Evolutionary conservation across 495 filamentous ascomycete genomes (phyloP), one percentile per base, ranked within the genome.

Genomic region (Neurospora sp.): DNA sequence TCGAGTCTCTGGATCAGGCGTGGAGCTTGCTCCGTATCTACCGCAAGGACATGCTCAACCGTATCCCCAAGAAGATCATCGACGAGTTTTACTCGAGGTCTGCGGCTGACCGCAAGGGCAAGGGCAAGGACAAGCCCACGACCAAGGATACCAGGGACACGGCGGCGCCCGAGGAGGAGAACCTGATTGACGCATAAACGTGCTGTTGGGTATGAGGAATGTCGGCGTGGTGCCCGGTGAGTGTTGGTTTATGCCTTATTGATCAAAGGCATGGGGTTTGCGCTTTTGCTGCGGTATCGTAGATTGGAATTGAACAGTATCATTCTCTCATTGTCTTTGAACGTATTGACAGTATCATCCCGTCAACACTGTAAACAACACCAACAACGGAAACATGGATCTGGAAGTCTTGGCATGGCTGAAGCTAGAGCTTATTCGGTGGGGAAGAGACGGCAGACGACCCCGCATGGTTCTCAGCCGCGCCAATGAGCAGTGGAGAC

Each of bases 1-100:
- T 86, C 81, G 96, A 99, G 82, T 94, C 92, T 39, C 87, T 99
- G 68, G 96, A 99, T 79, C 89, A 94, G 76, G 96, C 96, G 74
- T 99, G 96, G 96, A 93, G 93, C 78, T 81, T 99, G 78, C 88
- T 99, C 71, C 89, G 96, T 76, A 96, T 98, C 81, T 98, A 95
- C 84, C 94, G 95, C 77, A 96, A 94, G 87, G 96, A 98, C 78
- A 85, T 97, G 77, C 91, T 99, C 76, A 99, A 98, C 84, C 93
- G 94, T 84, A 97, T 99, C 79, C 96, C 96, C 70, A 91, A 93
- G 85, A 95, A 96, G 82, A 84, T 96, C 65, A 87, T 99, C 73
- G 90, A 97, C 78, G 92, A 98, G 82, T 99, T 91, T 84, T 99
- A 98, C 83, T 87, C 90, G 75, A 88, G 96, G 73, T 89, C 89